Evolutionary conservation across 352 stramenopile species (phyloP), one percentile per base, ranked within the genome.

Genomic region (Sclerospora graminicola): DNA sequence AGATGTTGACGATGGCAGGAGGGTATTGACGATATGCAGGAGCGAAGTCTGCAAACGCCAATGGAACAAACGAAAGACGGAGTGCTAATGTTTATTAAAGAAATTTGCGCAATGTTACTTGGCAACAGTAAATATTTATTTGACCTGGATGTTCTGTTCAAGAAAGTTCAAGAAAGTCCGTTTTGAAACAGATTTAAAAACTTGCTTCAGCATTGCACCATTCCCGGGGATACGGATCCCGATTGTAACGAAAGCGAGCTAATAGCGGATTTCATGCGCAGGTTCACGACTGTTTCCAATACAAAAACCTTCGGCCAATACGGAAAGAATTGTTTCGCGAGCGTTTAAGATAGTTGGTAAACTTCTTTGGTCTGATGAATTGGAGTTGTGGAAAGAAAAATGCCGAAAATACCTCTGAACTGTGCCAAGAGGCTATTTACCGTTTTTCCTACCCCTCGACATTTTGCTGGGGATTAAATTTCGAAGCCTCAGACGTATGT

Each of bases 121-220:
- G 15, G 11, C 0, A 19, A 55, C 16, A 37, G 48, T 1, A 33
- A 51, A 8, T 49, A 28, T 8, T 37, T 77, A 10, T 74, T 77
- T 15, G 46, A n/a, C n/a, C n/a, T n/a, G n/a, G n/a, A n/a, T n/a
- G n/a, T n/a, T n/a, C n/a, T n/a, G n/a, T n/a, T n/a, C 33, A 43
- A 57, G 5, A 46, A 20, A 3, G 8, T 15, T 1, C 53, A 55
- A 24, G n/a, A 15, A 0, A 37, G 50, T 66, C 14, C 54, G 61
- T 7, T 27, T 69, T 59, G 15, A 60, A 61, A 2, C 51, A 62
- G 2, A 46, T 66, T 2, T 59, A 64, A 66, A 61, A 19, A 33
- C 41, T 8, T 26, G 49, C 8, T 23, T n/a, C n/a, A n/a, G n/a
- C n/a, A n/a, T n/a, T n/a, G n/a, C n/a, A n/a, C n/a, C n/a, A n/a